Evolutionary conservation across 2,329 filamentous ascomycete species (phyloP).

Genomic region (Trichoderma sp.): DNA sequence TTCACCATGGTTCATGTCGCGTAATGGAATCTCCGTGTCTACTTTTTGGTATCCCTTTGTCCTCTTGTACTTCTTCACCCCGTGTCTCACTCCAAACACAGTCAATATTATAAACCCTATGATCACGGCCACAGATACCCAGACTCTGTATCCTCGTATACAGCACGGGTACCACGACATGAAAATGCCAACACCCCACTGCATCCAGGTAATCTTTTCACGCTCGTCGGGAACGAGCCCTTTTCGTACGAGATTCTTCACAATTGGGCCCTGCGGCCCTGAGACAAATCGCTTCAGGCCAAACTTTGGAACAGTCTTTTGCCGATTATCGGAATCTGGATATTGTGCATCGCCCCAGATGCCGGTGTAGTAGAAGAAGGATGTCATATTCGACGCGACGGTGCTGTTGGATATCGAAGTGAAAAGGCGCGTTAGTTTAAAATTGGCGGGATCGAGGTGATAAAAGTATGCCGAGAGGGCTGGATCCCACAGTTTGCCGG

Average conservation of each 20-base stretch:
- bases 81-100: neutral
- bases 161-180: slow-evolving; percentile 18
- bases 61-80: neutral
- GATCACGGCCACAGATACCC: neutral
- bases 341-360: slow-evolving; percentile 15
- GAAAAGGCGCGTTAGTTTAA: slow-evolving; percentile 3
- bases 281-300: slow-evolving; percentile 6
- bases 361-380: slow-evolving; percentile 16
- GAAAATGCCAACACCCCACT: slow-evolving; percentile 8
- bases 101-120: neutral
- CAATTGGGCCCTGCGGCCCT: neutral
- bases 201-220: neutral
- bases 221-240: neutral
- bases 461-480: slow-evolving; percentile 18
- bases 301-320: slow-evolving; percentile 10
- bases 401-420: neutral
- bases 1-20: neutral
- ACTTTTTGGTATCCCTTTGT: slow-evolving; percentile 14
- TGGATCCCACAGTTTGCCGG: slow-evolving; percentile 10
- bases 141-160: neutral
- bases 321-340: neutral
- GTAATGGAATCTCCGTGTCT: slow-evolving; percentile 4
- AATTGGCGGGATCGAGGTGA: neutral
- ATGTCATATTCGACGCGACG: neutral
- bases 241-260: slow-evolving; percentile 8